A percentile compares a stretch with the other conserved stretches of the same genome.
Evolutionary conservation across 2,329 filamentous ascomycete species (phyloP).

Genomic region (Trichoderma cornu-damae): DNA sequence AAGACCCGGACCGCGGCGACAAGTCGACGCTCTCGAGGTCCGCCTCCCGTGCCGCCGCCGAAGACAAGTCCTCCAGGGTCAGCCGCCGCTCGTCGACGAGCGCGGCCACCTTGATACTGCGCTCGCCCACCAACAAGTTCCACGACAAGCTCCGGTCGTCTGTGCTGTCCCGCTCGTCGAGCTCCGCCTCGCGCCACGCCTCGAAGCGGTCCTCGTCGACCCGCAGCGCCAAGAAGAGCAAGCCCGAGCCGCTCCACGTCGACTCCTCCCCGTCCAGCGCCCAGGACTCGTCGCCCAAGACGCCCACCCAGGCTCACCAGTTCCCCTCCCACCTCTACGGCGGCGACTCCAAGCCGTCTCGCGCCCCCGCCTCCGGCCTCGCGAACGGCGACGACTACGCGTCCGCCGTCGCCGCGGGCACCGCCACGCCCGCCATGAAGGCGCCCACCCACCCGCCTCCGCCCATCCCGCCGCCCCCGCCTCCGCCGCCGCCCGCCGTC

Average conservation of each 20-base stretch:
- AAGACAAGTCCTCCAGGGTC: slow-evolving; percentile 46
- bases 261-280: slow-evolving; percentile 44
- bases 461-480: slow-evolving; percentile 57
- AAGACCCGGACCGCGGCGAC: slow-evolving; percentile 26
- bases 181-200: slow-evolving; percentile 31
- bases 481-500: slow-evolving; percentile 73
- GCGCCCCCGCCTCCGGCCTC: slow-evolving; percentile 30
- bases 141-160: slow-evolving; percentile 36
- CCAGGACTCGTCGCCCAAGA: slow-evolving; percentile 56
- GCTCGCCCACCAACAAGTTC: slow-evolving; percentile 32
- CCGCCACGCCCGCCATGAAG: slow-evolving; percentile 36
- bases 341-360: slow-evolving; percentile 36
- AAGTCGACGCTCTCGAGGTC: slow-evolving; percentile 42
- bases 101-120: slow-evolving; percentile 52
- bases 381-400: slow-evolving; percentile 36
- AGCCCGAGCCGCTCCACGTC: slow-evolving; percentile 40
- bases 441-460: slow-evolving; percentile 36
- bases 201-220: slow-evolving; percentile 37
- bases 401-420: slow-evolving; percentile 32
- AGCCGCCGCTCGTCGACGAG: slow-evolving; percentile 54
- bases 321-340: slow-evolving; percentile 45
- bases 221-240: slow-evolving; percentile 28
- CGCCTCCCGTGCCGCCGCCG: slow-evolving; percentile 41
- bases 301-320: slow-evolving; percentile 51
- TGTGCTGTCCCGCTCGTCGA: slow-evolving; percentile 32